Evolutionary conservation across 805 yeast species (phyloP).

Genomic region (Ogataea henricii): DNA sequence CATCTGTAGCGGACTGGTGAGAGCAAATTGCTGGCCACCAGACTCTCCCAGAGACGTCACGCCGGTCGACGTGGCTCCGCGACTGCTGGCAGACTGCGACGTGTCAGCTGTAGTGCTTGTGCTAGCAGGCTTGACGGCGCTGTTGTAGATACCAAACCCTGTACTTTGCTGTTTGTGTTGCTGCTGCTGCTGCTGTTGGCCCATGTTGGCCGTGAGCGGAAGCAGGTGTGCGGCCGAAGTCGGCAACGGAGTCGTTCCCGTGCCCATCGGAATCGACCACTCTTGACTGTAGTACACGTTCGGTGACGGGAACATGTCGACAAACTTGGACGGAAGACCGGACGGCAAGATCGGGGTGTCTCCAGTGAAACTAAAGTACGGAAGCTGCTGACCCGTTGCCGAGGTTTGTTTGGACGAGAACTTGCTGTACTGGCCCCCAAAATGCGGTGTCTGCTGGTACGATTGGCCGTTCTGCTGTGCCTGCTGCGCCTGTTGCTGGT

Average conservation of each 20-base stretch:
- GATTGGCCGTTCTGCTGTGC: slow-evolving; percentile 12
- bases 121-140: slow-evolving; percentile 8
- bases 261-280: slow-evolving; percentile 49
- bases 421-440: slow-evolving; percentile 12
- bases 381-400: slow-evolving; percentile 14
- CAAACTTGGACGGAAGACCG: slow-evolving; percentile 70
- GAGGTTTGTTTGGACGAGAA: slow-evolving; percentile 16
- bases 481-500: slow-evolving; percentile 16
- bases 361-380: slow-evolving; percentile 19
- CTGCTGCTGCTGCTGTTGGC: slow-evolving; percentile 17
- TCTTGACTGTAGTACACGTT: slow-evolving; percentile 68
- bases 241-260: slow-evolving; percentile 44
- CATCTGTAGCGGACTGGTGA: slow-evolving; percentile 30
- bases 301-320: slow-evolving; percentile 81
- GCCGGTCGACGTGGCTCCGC: slow-evolving; percentile 20
- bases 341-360: slow-evolving; percentile 72
- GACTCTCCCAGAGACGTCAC: slow-evolving; percentile 9
- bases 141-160: slow-evolving; percentile 2
- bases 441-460: slow-evolving; percentile 7
- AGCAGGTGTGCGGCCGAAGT: slow-evolving; percentile 31
- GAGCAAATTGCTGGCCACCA: slow-evolving; percentile 7
- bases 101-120: slow-evolving; percentile 1
- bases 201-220: slow-evolving; percentile 17
- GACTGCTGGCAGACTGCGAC: background rate
- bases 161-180: slow-evolving; percentile 7